phyloP scores from a whole-genome alignment of 495 filamentous ascomycete species.

The Trichocladium uniseriatum region DNA sequence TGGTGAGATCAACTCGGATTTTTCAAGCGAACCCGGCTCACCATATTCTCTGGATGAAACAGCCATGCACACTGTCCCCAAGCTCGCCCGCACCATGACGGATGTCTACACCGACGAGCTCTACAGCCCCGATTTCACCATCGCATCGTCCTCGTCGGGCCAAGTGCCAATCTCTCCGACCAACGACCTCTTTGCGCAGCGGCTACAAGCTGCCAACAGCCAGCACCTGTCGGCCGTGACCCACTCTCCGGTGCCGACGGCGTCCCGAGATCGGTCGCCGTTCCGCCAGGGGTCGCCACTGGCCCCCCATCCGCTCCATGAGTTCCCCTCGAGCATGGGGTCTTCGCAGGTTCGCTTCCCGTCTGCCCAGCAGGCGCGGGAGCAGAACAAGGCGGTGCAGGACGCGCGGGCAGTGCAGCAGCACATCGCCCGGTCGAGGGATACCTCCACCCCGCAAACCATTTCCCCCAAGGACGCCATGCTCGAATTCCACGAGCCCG shows the following conservation, averaged over 20 bases:
- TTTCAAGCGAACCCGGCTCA: slow-evolving; percentile 36
- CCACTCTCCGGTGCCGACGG: slow-evolving; percentile 34
- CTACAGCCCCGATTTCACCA: slow-evolving; percentile 57
- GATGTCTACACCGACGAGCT: slow-evolving; percentile 80
- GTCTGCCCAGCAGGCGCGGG: slow-evolving; percentile 50
- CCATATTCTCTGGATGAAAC: slow-evolving; percentile 33
- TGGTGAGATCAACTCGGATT: slow-evolving; percentile 34
- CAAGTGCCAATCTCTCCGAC: slow-evolving; percentile 43
- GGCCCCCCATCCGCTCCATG: slow-evolving; percentile 40
- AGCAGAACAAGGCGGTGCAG: slow-evolving; percentile 50
- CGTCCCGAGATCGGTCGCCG: slow-evolving; percentile 67
- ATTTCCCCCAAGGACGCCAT: slow-evolving; percentile 94
- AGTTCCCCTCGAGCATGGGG: slow-evolving; percentile 27
- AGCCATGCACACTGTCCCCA: slow-evolving; percentile 53
- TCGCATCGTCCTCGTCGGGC: slow-evolving; percentile 44
- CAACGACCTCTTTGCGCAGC: slow-evolving; percentile 61
- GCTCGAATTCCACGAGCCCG: slow-evolving; percentile 69
- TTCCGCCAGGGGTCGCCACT: slow-evolving; percentile 71
- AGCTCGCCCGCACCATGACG: slow-evolving; percentile 76
- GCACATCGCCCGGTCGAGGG: slow-evolving; percentile 37
- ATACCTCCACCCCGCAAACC: slow-evolving; percentile 59
- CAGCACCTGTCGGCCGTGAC: slow-evolving; percentile 55
- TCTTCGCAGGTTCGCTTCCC: slow-evolving; percentile 38
- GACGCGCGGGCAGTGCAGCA: slow-evolving; percentile 46
- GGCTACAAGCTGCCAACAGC: slow-evolving; percentile 68